A percentile compares a stretch with the other conserved stretches of the same genome.
These are phyloP conservation scores for Plasmodium cynomolgi DNA, from an alignment of 169 alveolate species.

Conservation along the genomic window DNA sequence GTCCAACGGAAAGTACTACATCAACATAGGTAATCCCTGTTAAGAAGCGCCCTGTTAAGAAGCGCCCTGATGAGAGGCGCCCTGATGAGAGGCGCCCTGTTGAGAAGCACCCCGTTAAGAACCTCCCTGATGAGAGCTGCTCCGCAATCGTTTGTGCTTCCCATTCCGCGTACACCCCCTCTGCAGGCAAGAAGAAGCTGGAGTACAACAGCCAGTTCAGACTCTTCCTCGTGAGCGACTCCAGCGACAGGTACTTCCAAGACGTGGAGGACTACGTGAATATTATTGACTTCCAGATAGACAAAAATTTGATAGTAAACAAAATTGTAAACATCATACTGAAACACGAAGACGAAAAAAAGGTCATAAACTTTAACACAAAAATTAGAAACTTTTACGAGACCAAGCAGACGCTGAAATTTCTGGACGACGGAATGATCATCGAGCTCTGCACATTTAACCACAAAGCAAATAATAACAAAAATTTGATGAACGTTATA, in stretches of 20 bases:
- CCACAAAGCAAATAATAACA: slow-evolving; percentile 16
- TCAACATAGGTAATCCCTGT: slow-evolving; percentile 31
- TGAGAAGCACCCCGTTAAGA: background rate
- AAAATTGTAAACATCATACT: slow-evolving; percentile 45
- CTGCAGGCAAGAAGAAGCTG: slow-evolving; percentile 44
- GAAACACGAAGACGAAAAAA: slow-evolving; percentile 66
- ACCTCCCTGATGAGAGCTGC: background rate
- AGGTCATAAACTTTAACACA: slow-evolving; percentile 56
- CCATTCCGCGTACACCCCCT: background rate
- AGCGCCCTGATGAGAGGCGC: too few relatives aligned
- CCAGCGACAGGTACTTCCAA: slow-evolving; percentile 48
- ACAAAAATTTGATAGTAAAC: slow-evolving; percentile 39
- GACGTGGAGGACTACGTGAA: slow-evolving; percentile 67
- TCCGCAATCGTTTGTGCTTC: background rate
- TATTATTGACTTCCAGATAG: slow-evolving; percentile 61
- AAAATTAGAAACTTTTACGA: slow-evolving; percentile 65
- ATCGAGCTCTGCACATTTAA: slow-evolving; percentile 52
- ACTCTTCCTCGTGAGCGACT: slow-evolving; percentile 61
- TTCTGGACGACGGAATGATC: slow-evolving; percentile 72
- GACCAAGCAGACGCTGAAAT: slow-evolving; percentile 67
- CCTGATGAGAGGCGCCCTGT: background rate
- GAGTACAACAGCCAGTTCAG: slow-evolving; percentile 63
- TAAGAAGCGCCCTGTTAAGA: background rate
- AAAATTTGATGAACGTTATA: slow-evolving; percentile 41
- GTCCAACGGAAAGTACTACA: slow-evolving; percentile 64